These are phyloP conservation scores for Botrytis fabae DNA, from an alignment of 2,329 filamentous ascomycete species.

Conservation along the genomic window DNA sequence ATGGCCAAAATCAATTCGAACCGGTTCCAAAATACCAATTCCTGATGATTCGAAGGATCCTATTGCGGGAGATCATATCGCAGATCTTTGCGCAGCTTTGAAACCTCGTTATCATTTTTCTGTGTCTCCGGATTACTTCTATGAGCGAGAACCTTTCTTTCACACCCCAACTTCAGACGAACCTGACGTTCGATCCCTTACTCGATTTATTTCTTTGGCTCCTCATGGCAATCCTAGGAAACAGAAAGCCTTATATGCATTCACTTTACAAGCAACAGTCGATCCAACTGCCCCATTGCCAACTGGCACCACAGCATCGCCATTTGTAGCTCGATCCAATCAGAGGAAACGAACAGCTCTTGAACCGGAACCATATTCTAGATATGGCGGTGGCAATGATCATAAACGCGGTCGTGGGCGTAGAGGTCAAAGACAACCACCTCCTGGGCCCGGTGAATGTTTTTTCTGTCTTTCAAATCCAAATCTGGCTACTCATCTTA, in stretches of 20 bases:
- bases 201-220: conserved; percentile 88
- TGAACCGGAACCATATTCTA: conserved; percentile 51
- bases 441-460: conserved; percentile 74
- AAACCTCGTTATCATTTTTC: conserved; percentile 94
- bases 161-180: conserved; percentile 56
- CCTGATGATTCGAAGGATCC: conserved; percentile 53
- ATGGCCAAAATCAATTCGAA: conserved; percentile 77
- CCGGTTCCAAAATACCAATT: conserved; percentile 65
- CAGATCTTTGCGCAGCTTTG: conserved; percentile 74
- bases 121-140: conserved; percentile 63
- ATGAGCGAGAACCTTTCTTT: conserved; percentile 91
- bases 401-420: conserved; percentile 49
- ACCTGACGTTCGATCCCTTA: conserved; percentile 61
- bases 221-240: conserved; percentile 73
- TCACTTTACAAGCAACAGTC: conserved; percentile 65
- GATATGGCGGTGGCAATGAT: conserved; percentile 52
- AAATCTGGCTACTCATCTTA: conserved; percentile 80
- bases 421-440: conserved; percentile 53
- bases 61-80: conserved; percentile 63
- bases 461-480: conserved; percentile 96
- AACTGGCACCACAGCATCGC: conserved; percentile 71
- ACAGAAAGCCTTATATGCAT: conserved; percentile 79
- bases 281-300: conserved; percentile 64
- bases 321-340: conserved; percentile 56
- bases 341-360: conserved; percentile 58